Evolutionary conservation across 345 rosid species (phyloP).

Genomic region (Brassica carinata): DNA sequence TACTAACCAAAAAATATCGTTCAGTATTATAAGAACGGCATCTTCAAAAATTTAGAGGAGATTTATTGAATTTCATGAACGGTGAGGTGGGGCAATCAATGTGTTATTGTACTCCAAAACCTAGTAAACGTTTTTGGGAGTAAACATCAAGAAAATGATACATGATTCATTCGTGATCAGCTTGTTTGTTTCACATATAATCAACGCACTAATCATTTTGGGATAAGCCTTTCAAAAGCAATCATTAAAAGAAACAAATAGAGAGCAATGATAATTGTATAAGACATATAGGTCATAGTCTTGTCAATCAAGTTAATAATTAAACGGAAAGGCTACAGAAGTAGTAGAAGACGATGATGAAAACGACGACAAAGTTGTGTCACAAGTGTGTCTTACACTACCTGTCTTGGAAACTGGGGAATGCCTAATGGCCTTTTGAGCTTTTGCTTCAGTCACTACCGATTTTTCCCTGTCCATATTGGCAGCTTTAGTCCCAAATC

Average conservation of each 20-base stretch:
- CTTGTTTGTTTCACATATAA: constrained; percentile 13
- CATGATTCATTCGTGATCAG: neutral
- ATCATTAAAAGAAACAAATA: neutral
- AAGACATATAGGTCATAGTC: constrained; percentile 19
- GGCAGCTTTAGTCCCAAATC: constrained; percentile 32
- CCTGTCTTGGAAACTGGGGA: constrained; percentile 40
- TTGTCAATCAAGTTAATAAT: constrained; percentile 29
- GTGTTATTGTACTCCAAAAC: neutral
- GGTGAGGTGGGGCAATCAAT: neutral
- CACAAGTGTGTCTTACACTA: constrained; percentile 31
- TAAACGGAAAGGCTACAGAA: constrained; percentile 24
- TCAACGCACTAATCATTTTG: constrained; percentile 6
- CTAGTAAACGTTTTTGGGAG: neutral
- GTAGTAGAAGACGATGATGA: constrained; percentile 33
- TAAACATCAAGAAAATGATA: neutral
- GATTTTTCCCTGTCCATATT: constrained; percentile 3
- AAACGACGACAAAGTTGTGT: constrained; percentile 33
- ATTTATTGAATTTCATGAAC: neutral
- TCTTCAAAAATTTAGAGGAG: neutral
- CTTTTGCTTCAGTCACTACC: constrained; percentile 27
- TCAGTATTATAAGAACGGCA: neutral
- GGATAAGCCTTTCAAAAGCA: constrained; percentile 7
- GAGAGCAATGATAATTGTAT: neutral
- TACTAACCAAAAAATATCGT: neutral
- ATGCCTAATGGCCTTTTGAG: constrained; percentile 18